Evolutionary conservation across 2,329 filamentous ascomycete species (phyloP), one percentile per base, ranked within the genome.

Genomic region (Pseudogymnoascus sp.): DNA sequence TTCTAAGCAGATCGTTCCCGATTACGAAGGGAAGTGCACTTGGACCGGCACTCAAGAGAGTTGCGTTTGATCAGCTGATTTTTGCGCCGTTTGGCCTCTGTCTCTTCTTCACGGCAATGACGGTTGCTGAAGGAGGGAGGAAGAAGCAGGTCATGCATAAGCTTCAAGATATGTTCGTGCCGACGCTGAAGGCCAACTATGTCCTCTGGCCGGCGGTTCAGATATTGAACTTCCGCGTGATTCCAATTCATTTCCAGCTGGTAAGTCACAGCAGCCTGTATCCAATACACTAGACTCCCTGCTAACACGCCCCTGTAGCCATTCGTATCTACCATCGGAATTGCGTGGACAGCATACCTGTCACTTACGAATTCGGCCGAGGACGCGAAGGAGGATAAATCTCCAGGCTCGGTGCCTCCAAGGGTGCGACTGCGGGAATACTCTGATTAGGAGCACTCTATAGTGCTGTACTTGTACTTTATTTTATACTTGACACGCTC

Each of bases 301-400:
- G 67, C 62, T 61, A 58, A 66, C 22, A 18, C 11, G 34, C n/a
- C 63, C 58, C 60, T 47, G 43, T 69, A 96, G 92, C 93, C 93
- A 0, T 97, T 99, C 72, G 93, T 97, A 7, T 97, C 93, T 14
- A 95, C 90, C 7, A 77, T 99, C 61, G 93, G 93, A 80, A 97
- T 97, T 69, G 91, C 91, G 34, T 97, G 93, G 94, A 97, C 94
- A 9, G 93, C 92, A 18, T 99, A 97, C 74, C 84, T 99, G 9
- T 97, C 92, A 2, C 81, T 99, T 59, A 90, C 88, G 64, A 97
- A 97, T 76, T 87, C 91, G 4, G 80, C 91, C 2, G 91, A 95
- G 64, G 71, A 73, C 62, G 69, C 62, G 16, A 60, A 65, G 58
- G 70, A 70, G 60, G 66, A 28, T 14, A 12, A 11, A 32, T 32